A percentile compares a stretch with the other conserved stretches of the same genome.
Evolutionary conservation across 1,139 yeast genomes (phyloP).

Genomic region (Saccharomyces hybrid): DNA sequence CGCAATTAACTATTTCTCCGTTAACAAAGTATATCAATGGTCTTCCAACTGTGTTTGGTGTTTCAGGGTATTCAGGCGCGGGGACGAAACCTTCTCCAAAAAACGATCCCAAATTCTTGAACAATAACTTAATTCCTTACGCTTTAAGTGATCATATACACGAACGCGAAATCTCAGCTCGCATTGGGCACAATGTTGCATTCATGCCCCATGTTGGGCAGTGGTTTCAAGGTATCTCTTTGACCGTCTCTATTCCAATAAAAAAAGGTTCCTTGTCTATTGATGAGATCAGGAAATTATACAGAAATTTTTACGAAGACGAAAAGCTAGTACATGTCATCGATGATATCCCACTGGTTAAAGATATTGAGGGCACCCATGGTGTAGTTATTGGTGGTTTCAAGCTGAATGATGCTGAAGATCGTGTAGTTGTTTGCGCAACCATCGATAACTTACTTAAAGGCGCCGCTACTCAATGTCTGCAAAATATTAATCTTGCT

Average conservation of each 20-base stretch:
- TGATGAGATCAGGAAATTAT: constrained; percentile 75
- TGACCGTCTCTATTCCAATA: constrained; percentile 86
- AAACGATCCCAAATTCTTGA: constrained; percentile 68
- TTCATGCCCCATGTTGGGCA: constrained; percentile 97
- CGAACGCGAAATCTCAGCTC: constrained; percentile 82
- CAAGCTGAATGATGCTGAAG: constrained; percentile 80
- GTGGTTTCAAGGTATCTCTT: constrained; percentile 98
- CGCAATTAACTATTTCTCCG: constrained; percentile 90
- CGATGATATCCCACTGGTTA: constrained; percentile 59
- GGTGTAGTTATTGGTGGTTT: constrained; percentile 94
- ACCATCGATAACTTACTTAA: constrained; percentile 91
- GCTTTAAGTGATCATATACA: constrained; percentile 94
- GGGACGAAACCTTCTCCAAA: constrained; percentile 98
- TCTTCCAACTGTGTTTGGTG: constrained; percentile 83
- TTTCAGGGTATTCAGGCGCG: constrained; percentile 97
- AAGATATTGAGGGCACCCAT: constrained; percentile 86
- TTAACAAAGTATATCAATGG: constrained; percentile 56
- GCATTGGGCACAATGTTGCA: constrained; percentile 71
- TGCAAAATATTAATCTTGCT: constrained; percentile 88
- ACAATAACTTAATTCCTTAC: constrained; percentile 86
- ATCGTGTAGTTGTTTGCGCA: constrained; percentile 89
- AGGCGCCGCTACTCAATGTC: constrained; percentile 98
- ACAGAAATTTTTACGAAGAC: constrained; percentile 81
- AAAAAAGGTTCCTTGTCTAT: constrained; percentile 54
- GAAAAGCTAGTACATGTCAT: constrained; percentile 83